Conservation (phyloP, 2,329 filamentous ascomycete species). For the Sporothrix luriei region DNA sequence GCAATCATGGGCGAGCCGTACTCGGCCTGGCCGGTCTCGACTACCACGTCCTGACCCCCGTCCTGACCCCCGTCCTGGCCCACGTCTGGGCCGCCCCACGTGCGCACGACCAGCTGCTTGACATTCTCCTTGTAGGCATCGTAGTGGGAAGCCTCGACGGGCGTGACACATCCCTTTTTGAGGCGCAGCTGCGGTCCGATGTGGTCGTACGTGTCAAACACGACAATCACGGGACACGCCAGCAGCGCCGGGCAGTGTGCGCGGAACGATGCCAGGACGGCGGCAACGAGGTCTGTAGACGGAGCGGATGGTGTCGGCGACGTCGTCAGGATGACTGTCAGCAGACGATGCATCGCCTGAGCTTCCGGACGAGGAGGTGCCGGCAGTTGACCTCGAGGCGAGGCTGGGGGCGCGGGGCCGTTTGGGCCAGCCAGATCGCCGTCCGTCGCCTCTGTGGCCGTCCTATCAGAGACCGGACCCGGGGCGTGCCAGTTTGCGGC, state of each 20-base stretch:
- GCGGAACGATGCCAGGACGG: conserved; percentile 52
- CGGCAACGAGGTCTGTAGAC: conserved; percentile 54
- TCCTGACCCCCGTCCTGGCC: background rate
- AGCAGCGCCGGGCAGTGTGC: conserved; percentile 48
- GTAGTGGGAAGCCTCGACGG: conserved; percentile 49
- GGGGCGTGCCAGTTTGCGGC: background rate
- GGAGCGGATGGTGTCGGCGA: conserved; percentile 59
- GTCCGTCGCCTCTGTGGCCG: background rate
- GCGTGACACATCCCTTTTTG: conserved; percentile 58
- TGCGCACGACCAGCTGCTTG: conserved; percentile 45
- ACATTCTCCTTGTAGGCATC: conserved; percentile 53
- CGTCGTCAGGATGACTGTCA: conserved; percentile 57
- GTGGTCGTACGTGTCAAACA: conserved; percentile 57
- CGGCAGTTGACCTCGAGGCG: background rate
- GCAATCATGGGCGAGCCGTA: conserved; percentile 46
- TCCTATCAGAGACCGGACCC: background rate
- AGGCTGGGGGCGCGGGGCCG: background rate
- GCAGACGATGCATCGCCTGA: conserved; percentile 28
- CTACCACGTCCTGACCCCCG: background rate
- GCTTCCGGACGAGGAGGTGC: background rate
- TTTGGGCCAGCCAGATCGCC: background rate
- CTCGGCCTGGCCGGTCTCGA: conserved; percentile 47
- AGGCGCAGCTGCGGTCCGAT: conserved; percentile 50
- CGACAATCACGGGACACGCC: conserved; percentile 52
- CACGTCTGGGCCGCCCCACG: conserved; percentile 16